Percentiles rank a stretch among this genome's conserved stretches.
Evolutionary conservation across 169 alveolate genomes (phyloP).

Genomic region (Perkinsus marinus): DNA sequence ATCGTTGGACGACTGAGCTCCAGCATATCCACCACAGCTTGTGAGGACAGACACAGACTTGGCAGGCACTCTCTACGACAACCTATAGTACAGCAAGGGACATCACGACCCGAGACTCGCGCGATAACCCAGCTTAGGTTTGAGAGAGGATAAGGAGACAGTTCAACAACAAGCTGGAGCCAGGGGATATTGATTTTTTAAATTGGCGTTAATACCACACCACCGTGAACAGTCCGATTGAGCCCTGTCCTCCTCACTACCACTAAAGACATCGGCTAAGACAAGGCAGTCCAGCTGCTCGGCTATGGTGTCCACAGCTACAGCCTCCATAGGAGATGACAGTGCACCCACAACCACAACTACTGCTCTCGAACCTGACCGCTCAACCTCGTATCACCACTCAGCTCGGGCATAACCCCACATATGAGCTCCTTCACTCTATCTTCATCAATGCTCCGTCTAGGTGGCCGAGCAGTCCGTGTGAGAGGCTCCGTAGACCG

Average conservation of each 20-base stretch:
- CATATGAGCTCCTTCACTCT: neutral
- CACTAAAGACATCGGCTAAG: neutral
- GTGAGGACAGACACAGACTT: neutral
- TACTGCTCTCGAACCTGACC: neutral
- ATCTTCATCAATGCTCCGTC: neutral
- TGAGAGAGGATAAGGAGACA: too few species aligned
- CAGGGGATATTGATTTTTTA: too few species aligned
- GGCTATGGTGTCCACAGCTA: neutral
- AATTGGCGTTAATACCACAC: too few species aligned
- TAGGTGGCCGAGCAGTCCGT: neutral
- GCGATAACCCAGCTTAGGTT: too few species aligned
- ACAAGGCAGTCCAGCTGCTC: neutral
- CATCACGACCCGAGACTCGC: too few species aligned
- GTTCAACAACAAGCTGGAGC: too few species aligned
- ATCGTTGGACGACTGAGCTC: neutral
- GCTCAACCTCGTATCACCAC: too few species aligned
- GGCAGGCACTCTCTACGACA: neutral
- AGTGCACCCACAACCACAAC: neutral
- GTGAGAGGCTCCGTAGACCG: neutral
- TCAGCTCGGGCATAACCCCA: neutral
- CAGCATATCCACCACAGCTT: neutral
- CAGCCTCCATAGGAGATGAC: neutral
- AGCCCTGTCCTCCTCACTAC: neutral
- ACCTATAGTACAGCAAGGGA: neutral
- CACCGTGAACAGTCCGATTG: too few species aligned